Percentiles rank a stretch among this genome's conserved stretches.
These are phyloP conservation scores for Trapa bicornis DNA, from an alignment of 345 rosid species.

Conservation along the genomic window DNA sequence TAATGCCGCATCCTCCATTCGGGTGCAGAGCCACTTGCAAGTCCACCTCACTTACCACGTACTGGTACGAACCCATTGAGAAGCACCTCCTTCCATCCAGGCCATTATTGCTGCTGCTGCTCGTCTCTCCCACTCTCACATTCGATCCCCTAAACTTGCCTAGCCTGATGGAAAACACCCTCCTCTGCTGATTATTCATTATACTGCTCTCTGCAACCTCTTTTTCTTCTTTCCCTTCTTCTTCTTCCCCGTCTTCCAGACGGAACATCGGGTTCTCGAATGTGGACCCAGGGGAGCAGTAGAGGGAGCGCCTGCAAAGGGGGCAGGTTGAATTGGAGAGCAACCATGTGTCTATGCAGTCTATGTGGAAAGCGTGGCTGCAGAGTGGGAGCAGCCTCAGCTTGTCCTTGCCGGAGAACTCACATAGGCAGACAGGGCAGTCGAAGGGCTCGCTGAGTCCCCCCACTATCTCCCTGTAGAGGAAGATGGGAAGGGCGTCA, in stretches of 20 bases:
- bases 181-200: slow-evolving; percentile 25
- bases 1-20: slow-evolving; percentile 7
- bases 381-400: slow-evolving; percentile 73
- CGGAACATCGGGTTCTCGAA: slow-evolving; percentile 47
- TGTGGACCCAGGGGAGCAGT: slow-evolving; percentile 33
- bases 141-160: slow-evolving; percentile 59
- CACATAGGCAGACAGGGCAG: slow-evolving; percentile 83
- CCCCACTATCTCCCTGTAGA: slow-evolving; percentile 57
- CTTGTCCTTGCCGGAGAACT: slow-evolving; percentile 55
- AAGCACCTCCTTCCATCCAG: slow-evolving; percentile 42
- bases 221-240: slow-evolving; percentile 9
- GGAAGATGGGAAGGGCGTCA: slow-evolving; percentile 76
- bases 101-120: slow-evolving; percentile 32
- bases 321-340: slow-evolving; percentile 89
- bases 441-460: slow-evolving; percentile 79
- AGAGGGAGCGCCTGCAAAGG: slow-evolving; percentile 71
- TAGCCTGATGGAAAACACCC: slow-evolving; percentile 74
- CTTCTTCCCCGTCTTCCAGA: slow-evolving; percentile 39
- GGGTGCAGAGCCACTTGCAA: slow-evolving; percentile 41
- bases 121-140: slow-evolving; percentile 37
- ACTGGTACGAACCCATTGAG: slow-evolving; percentile 39
- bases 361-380: slow-evolving; percentile 83
- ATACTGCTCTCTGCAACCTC: slow-evolving; percentile 36
- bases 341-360: slow-evolving; percentile 88
- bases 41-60: slow-evolving; percentile 47